A percentile compares a stretch with the other conserved stretches of the same genome.
These are phyloP conservation scores for Candida dajiaensis DNA, from an alignment of 805 yeast species.

Conservation along the genomic window DNA sequence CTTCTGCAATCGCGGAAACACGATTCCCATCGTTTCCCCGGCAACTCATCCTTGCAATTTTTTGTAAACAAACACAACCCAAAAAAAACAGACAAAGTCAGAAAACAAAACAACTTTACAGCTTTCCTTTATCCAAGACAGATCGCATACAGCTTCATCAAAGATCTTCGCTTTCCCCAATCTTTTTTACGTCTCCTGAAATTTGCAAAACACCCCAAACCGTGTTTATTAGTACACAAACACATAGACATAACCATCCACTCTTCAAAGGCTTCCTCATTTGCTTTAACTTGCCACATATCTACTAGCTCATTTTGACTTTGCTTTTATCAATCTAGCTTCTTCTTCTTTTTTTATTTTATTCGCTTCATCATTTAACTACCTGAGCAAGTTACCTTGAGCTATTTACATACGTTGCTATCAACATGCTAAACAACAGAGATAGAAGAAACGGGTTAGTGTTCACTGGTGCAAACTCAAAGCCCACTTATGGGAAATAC, in stretches of 20 bases:
- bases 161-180: neutral
- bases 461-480: slow-evolving; percentile 10
- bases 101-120: neutral
- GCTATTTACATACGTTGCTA: neutral
- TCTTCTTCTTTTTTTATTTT: no score
- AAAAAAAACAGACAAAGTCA: neutral
- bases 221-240: neutral
- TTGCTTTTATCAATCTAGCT: neutral
- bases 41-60: neutral
- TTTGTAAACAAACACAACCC: neutral
- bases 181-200: neutral
- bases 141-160: neutral
- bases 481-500: slow-evolving; percentile 18
- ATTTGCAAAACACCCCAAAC: neutral
- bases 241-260: neutral
- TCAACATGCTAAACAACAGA: slow-evolving; percentile 14
- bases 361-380: neutral
- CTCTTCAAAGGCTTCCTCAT: neutral
- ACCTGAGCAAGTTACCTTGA: neutral
- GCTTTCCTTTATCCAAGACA: neutral
- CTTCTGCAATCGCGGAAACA: neutral
- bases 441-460: slow-evolving; percentile 24
- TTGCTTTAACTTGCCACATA: neutral
- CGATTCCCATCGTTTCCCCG: neutral
- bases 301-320: neutral